Percentiles rank a stretch among this genome's conserved stretches.
Evolutionary conservation across 768 basidiomycete genomes (phyloP).

Genomic region (Lyophyllum decastes): DNA sequence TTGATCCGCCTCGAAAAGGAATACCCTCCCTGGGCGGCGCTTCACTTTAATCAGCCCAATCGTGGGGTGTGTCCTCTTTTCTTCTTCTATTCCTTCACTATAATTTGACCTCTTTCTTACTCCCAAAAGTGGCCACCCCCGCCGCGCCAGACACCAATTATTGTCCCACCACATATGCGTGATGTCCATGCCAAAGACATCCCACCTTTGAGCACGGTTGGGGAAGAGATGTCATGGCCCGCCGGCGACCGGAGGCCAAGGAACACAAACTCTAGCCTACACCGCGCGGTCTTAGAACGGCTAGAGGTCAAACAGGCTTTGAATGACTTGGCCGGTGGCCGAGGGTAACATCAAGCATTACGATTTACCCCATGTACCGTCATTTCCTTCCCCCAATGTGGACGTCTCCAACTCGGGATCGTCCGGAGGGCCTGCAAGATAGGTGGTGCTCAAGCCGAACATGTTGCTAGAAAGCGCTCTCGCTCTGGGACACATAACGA

Average conservation of each 20-base stretch:
- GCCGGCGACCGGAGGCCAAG: constrained; percentile 28
- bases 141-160: constrained; percentile 74
- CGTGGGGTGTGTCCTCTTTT: constrained; percentile 58
- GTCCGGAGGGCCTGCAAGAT: too few species aligned
- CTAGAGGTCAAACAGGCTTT: constrained; percentile 75
- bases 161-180: constrained; percentile 67
- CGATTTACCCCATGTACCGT: too few species aligned
- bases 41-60: constrained; percentile 86
- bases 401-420: too few species aligned
- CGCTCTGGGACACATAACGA: too few species aligned
- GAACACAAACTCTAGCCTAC: constrained; percentile 62
- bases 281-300: constrained; percentile 73
- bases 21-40: constrained; percentile 84
- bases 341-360: neutral
- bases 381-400: too few species aligned
- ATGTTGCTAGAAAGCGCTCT: too few species aligned
- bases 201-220: neutral
- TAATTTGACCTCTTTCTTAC: neutral
- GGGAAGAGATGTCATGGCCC: neutral
- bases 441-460: too few species aligned
- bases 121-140: constrained; percentile 77
- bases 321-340: constrained; percentile 39
- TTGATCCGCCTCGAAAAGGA: constrained; percentile 76
- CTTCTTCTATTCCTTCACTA: neutral
- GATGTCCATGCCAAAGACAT: constrained; percentile 1